phyloP scores from a whole-genome alignment of 805 yeast species.

The Candida sphagnicola region DNA sequence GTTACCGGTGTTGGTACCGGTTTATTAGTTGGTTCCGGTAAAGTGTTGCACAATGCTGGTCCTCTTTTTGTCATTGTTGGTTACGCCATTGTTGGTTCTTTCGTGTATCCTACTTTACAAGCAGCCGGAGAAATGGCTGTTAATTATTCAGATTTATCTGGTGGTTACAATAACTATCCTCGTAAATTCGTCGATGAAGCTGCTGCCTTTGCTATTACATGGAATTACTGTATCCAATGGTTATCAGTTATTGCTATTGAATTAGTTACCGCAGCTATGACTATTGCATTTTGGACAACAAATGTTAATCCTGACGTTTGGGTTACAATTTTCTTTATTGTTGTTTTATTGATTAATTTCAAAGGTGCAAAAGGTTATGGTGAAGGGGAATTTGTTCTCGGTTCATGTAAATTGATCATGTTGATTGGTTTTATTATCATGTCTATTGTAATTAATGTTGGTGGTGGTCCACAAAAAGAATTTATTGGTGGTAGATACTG shows the following conservation, averaged over 20 bases:
- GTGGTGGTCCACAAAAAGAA: conserved; percentile 30
- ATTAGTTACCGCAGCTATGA: conserved; percentile 61
- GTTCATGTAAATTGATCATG: conserved; percentile 32
- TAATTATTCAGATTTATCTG: conserved; percentile 52
- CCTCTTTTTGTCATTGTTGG: conserved; percentile 31
- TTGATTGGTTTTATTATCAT: conserved; percentile 37
- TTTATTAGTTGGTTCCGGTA: conserved; percentile 39
- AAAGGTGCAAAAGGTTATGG: conserved; percentile 47
- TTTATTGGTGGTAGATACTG: conserved; percentile 41
- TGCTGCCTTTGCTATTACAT: conserved; percentile 55
- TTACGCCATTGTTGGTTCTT: conserved; percentile 32
- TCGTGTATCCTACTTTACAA: conserved; percentile 34
- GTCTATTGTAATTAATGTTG: conserved; percentile 37
- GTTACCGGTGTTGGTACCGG: conserved; percentile 42
- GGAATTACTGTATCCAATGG: conserved; percentile 66
- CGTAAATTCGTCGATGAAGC: conserved; percentile 52
- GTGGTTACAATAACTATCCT: conserved; percentile 62
- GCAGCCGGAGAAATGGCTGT: conserved; percentile 53
- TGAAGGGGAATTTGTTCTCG: conserved; percentile 40
- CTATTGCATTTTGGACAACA: conserved; percentile 52
- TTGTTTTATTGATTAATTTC: conserved; percentile 43
- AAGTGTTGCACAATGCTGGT: conserved; percentile 32
- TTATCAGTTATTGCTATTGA: conserved; percentile 59
- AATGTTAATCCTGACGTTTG: conserved; percentile 53
- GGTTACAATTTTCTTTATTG: conserved; percentile 48